phyloP scores from a whole-genome alignment of 345 rosid species.

The Murraya paniculata region DNA sequence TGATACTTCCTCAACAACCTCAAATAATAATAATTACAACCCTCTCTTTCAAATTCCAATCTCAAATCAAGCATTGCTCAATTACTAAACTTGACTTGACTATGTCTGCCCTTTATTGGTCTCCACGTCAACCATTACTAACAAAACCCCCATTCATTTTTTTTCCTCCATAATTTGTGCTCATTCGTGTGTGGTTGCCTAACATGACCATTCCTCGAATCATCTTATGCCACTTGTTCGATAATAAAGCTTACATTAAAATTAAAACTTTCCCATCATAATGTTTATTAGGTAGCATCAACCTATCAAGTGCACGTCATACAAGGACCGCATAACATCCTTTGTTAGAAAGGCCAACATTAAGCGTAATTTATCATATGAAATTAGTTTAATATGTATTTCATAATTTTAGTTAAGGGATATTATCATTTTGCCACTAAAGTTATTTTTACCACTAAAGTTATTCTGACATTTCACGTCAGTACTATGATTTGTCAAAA shows the following conservation, averaged over 20 bases:
- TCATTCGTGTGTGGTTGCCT: neutral
- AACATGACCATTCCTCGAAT: neutral
- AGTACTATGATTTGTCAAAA: too few relatives aligned
- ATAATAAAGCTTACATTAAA: neutral
- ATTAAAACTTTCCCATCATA: neutral
- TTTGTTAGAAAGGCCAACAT: too few relatives aligned
- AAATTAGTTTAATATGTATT: neutral
- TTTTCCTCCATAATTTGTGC: too few relatives aligned
- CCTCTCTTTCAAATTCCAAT: too few relatives aligned
- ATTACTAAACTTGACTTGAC: neutral
- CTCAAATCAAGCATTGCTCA: neutral
- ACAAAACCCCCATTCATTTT: too few relatives aligned
- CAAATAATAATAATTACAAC: neutral
- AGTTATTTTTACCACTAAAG: too few relatives aligned
- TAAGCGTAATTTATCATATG: too few relatives aligned
- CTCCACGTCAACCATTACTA: neutral
- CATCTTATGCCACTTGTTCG: neutral
- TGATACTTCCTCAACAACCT: neutral
- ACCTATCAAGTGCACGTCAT: neutral
- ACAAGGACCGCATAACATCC: too few relatives aligned
- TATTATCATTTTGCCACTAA: too few relatives aligned
- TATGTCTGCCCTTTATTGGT: neutral
- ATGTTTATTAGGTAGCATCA: neutral
- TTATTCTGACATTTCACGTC: too few relatives aligned
- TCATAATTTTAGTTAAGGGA: neutral